Conservation (phyloP, 768 basidiomycete species). For the Tylopilus intermedius region DNA sequence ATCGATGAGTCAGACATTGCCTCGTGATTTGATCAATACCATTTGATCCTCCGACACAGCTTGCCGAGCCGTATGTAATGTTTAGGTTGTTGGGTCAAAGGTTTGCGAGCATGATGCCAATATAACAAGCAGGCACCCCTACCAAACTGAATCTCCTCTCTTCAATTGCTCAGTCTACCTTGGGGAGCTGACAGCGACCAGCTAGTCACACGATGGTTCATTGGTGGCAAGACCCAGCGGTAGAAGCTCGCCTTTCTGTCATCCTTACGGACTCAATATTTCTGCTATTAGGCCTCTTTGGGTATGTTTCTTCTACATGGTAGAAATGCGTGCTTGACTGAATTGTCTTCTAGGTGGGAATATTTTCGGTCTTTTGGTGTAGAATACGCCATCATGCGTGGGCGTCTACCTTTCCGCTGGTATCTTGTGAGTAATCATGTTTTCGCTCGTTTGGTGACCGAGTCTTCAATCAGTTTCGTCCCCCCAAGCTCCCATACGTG, state of each 20-base stretch:
- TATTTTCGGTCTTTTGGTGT: slow-evolving; percentile 16
- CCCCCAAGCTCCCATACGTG: slow-evolving; percentile 21
- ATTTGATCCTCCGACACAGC: background rate
- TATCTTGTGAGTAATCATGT: slow-evolving; percentile 15
- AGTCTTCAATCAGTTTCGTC: background rate
- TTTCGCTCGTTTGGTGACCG: background rate
- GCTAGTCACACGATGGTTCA: slow-evolving; percentile 10
- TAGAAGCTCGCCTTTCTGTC: background rate
- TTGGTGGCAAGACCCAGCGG: slow-evolving; percentile 15
- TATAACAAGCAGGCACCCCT: background rate
- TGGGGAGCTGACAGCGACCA: no score
- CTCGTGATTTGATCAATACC: background rate
- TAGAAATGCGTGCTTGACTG: background rate
- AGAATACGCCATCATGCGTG: slow-evolving; percentile 20
- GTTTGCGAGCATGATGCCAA: no score
- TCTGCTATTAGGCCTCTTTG: slow-evolving; percentile 15
- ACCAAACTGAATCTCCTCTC: background rate
- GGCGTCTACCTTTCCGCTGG: slow-evolving; percentile 22
- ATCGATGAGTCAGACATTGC: background rate
- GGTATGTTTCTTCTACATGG: slow-evolving; percentile 4
- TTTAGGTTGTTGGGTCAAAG: no score
- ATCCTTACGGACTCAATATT: slow-evolving; percentile 5
- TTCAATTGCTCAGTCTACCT: background rate
- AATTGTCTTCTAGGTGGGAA: slow-evolving; percentile 18
- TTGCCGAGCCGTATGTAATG: background rate